Evolutionary conservation across 768 basidiomycete species (phyloP), one percentile per base, ranked within the genome.

Genomic region (Suillus cothurnatus): DNA sequence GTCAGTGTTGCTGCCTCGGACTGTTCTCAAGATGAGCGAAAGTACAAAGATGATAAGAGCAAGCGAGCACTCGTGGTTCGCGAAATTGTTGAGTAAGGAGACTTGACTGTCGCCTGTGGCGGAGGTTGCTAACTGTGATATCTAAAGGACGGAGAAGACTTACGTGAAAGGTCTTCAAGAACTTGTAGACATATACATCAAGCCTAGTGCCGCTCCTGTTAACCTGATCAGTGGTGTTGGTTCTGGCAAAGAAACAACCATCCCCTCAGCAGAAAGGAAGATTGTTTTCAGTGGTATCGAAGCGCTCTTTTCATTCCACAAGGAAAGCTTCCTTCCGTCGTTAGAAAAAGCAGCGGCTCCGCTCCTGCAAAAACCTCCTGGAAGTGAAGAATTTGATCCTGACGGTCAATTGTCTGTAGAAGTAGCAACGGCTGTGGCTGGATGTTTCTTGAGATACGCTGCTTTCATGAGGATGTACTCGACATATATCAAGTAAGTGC

Each of bases 381-480:
- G 81, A 38, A 72, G 84, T 17, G 75, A 80, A 45, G 82, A 84
- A 50, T 79, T 81, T 21, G 93, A 95, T 71, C 78, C 81, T 4
- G 89, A 93, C 66, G 94, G 93, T 0, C 85, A 87, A 64, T 72
- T 92, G 43, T 94, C 95, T 0, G 76, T 89, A 61, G 81, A 81
- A 53, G 92, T 93, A 17, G 94, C 93, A 0, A 91, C 85, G 65
- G 84, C 86, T 17, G 90, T 99, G 43, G 96, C 93, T 8, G 85
- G 90, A 64, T 95, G 93, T 56, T 99, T 99, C 77, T 80, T 94
- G 62, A 92, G 91, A 61, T 95, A 99, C 76, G 93, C 95, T 36
- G 95, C 97, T 5, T 98, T 98, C 81, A 94, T 99, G 93, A 93
- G 84, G 80, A 98, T 99, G 92, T 99, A 99, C 76, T 95, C 95